Evolutionary conservation across 176 grass and related monocot species (phyloP).

Genomic region (Guadua angustifolia): DNA sequence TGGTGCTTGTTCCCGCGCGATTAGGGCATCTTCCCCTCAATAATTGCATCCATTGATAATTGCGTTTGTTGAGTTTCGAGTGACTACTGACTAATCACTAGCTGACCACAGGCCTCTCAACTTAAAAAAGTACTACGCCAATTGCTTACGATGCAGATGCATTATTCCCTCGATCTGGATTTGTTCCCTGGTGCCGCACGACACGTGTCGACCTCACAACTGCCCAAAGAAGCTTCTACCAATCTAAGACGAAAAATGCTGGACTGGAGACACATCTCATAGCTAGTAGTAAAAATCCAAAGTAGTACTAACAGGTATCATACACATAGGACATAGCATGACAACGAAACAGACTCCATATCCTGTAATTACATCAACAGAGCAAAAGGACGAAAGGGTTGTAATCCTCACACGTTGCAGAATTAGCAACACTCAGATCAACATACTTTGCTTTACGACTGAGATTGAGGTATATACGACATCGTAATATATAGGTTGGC

Average conservation of each 20-base stretch:
- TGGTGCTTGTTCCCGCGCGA: constrained; percentile 28
- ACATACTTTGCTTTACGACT: constrained; percentile 37
- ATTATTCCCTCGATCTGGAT: neutral
- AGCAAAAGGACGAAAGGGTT: constrained; percentile 16
- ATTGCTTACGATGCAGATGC: constrained; percentile 22
- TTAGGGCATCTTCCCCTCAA: constrained; percentile 46
- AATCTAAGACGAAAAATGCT: neutral
- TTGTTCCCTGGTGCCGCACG: neutral
- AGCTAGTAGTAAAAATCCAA: neutral
- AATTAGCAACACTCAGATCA: constrained; percentile 26
- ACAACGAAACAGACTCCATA: constrained; percentile 24
- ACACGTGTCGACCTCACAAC: constrained; percentile 45
- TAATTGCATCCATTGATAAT: constrained; percentile 30
- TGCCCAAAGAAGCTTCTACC: constrained; percentile 4
- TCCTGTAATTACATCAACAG: constrained; percentile 40
- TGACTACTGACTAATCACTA: constrained; percentile 34
- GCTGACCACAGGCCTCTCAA: constrained; percentile 30
- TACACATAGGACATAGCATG: constrained; percentile 19
- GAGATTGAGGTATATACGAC: constrained; percentile 37
- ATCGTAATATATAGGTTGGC: neutral
- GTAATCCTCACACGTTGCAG: constrained; percentile 6
- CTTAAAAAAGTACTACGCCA: constrained; percentile 4
- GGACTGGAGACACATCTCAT: neutral
- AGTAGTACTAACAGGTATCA: neutral
- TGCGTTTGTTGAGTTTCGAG: constrained; percentile 25